Evolutionary conservation across 75 land plant species (phyloP).

Genomic region (Cunninghamia lanceolata): DNA sequence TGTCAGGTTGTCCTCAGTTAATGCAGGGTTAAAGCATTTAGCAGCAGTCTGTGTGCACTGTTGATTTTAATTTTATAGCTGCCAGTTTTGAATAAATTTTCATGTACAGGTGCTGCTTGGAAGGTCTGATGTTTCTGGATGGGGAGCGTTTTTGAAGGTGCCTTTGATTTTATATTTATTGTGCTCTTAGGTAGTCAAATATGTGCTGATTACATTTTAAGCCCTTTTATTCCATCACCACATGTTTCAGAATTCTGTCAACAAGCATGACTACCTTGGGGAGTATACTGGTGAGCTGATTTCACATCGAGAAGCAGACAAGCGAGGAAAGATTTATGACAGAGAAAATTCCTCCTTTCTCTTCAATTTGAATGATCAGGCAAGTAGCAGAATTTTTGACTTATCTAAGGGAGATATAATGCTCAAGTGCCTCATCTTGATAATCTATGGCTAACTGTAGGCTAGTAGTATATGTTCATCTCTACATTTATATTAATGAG

Average conservation of each 20-base stretch:
- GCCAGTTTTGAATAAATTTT: background rate
- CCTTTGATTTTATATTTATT: background rate
- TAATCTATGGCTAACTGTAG: background rate
- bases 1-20: background rate
- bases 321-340: slow-evolving; percentile 98
- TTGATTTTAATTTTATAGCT: background rate
- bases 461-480: background rate
- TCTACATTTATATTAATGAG: background rate
- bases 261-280: slow-evolving; percentile 93
- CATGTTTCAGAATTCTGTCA: slow-evolving; percentile 76
- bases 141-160: slow-evolving; percentile 99
- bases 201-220: background rate
- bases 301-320: slow-evolving; percentile 97
- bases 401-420: background rate
- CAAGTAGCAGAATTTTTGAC: slow-evolving; percentile 10
- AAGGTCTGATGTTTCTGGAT: slow-evolving; percentile 96
- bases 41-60: background rate
- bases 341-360: slow-evolving; percentile 97
- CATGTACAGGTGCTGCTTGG: slow-evolving; percentile 85
- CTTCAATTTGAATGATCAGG: slow-evolving; percentile 98
- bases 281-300: slow-evolving; percentile 98
- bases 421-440: background rate
- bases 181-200: background rate
- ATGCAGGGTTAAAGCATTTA: background rate
- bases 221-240: background rate